Base-by-base conservation (phyloP, 441 rosid species). In the Mallotus repandus region DNA sequence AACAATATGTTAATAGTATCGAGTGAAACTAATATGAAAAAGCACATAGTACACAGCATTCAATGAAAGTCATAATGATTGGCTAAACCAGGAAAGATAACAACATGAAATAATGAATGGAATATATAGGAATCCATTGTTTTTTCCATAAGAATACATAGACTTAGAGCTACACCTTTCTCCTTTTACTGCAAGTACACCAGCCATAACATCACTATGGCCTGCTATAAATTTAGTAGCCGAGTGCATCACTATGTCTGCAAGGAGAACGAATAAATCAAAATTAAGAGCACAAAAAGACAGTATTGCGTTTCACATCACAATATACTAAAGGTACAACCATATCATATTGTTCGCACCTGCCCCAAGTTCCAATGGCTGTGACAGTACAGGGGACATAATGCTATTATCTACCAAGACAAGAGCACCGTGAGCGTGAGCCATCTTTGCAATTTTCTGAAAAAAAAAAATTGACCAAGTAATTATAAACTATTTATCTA, bases 201-300 rank as follows among this genome's bases (percentile, higher is more conserved):
- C 97, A 8, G 94, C 98, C 98, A 93, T 93, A 67, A 96, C 78
- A 81, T 96, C 97, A 81, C 98, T 90, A 74, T 93, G 99, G 74
- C 99, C 98, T 45, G 97, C 84, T 68, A 90, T 89, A 80, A 96
- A 96, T 75, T 96, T 93, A 58, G 99, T 96, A 73, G 97, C 97
- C 0, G 99, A 96, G 73, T 93, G 97, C 99, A 96, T 91, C 68
- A 95, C 98, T 58, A 93, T 96, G 78, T 96, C 97, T 90, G 88
- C 76, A 76, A 81, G 22, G 38, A 19, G 69, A 53, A 82, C 50
- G 45, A 63, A 69, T 32, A 3, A 73, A 74, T 61, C 22, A 75
- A 67, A 77, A 72, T 25, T 29, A 73, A 49, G 19, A 66, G 7
- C 12, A 75, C 53, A 45, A 46, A 48, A 76, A 53, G 15, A n/a